Percentiles rank a stretch among this genome's conserved stretches.
Evolutionary conservation across 139 green algal genomes (phyloP).

Genomic region (Raphidocelis subcapitata): DNA sequence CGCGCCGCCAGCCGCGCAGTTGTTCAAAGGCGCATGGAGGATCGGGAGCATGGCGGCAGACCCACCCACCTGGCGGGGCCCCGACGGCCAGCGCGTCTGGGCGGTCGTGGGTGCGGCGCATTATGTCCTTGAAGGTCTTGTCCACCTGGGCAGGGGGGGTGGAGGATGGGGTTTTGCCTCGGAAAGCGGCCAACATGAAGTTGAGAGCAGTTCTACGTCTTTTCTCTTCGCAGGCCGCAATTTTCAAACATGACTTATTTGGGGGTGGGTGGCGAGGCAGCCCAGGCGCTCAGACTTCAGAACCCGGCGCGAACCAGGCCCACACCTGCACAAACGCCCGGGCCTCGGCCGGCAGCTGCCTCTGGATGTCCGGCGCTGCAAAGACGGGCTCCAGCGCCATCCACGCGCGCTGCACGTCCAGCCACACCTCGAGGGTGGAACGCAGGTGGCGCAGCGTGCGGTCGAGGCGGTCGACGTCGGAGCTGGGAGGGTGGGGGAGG

Average conservation of each 20-base stretch:
- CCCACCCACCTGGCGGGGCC: neutral
- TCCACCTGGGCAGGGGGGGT: conserved; percentile 45
- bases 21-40: too few species aligned
- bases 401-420: conserved; percentile 71
- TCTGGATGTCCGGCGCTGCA: conserved; percentile 74
- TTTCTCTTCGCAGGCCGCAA: too few species aligned
- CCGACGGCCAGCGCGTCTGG: conserved; percentile 57
- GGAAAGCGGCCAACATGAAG: neutral
- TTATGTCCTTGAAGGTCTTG: conserved; percentile 75
- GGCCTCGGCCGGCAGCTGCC: conserved; percentile 69
- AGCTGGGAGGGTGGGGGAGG: neutral
- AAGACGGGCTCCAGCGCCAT: conserved; percentile 72
- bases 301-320: too few species aligned
- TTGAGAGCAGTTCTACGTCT: too few species aligned
- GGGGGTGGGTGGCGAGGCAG: too few species aligned
- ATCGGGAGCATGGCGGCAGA: too few species aligned
- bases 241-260: too few species aligned
- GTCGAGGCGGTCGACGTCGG: conserved; percentile 73
- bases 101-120: conserved; percentile 63
- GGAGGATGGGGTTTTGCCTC: neutral
- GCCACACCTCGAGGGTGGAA: conserved; percentile 64
- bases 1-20: too few species aligned
- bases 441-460: conserved; percentile 57
- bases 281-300: too few species aligned
- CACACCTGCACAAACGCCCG: conserved; percentile 34